Evolutionary conservation across 305 asterid genomes (phyloP).

Genomic region (Petunia hybrid): DNA sequence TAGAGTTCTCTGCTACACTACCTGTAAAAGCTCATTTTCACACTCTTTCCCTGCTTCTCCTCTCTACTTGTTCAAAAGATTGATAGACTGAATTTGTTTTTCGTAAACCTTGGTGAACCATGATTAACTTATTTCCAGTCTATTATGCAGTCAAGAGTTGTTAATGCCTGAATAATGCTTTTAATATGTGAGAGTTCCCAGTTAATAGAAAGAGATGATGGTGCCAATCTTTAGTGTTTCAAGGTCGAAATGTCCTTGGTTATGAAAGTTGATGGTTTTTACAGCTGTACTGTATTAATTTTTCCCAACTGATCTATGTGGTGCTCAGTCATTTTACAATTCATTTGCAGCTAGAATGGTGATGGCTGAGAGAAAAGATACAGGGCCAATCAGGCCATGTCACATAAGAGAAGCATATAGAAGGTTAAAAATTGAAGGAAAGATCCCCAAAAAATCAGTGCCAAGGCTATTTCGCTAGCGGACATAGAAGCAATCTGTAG

Average conservation of each 20-base stretch:
- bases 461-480: constrained; percentile 81
- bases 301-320: background rate
- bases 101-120: background rate
- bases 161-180: background rate
- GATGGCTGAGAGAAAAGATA: constrained; percentile 81
- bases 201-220: background rate
- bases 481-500: background rate
- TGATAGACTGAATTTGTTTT: background rate
- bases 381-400: constrained; percentile 96
- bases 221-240: constrained; percentile 15
- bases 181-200: background rate
- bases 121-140: background rate
- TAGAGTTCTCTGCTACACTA: constrained; percentile 15
- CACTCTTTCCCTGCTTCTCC: constrained; percentile 13
- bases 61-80: constrained; percentile 6
- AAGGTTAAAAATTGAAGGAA: constrained; percentile 85
- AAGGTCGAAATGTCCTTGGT: constrained; percentile 7
- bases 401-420: constrained; percentile 93
- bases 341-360: constrained; percentile 75
- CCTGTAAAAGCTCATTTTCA: background rate
- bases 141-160: constrained; percentile 14
- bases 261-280: background rate
- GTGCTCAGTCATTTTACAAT: background rate
- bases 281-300: background rate
- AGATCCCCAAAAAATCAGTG: constrained; percentile 77